Evolutionary conservation across 225 moss, liverwort and hornwort genomes (phyloP), one percentile per base, ranked within the genome.

Genomic region (Marchantia polymorpha): DNA sequence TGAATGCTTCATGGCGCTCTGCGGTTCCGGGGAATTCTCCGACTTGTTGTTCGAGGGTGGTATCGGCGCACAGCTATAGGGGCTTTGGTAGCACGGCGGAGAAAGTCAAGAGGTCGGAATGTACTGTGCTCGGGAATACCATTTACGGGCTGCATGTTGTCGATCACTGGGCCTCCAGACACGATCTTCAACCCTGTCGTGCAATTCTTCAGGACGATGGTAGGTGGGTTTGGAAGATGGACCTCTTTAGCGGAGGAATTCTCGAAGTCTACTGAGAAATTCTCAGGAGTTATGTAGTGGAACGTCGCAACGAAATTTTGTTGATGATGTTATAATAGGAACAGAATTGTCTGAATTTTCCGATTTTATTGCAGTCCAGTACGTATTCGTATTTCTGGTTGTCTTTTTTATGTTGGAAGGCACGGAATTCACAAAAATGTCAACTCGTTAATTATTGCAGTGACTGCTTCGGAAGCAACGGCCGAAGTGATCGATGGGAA

Each of bases 401-500:
- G 22, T 51, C 22, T 50, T 20, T 71, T 29, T 29, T 25, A 52
- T 8, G 56, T 53, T 4, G 10, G 39, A 68, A 68, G 69, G 0
- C 15, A 16, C 14, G 0, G 12, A 10, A 53, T 22, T 67, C 30
- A n/a, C 8, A 61, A 6, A 70, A 11, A 11, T 70, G 52, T 73
- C 6, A 0, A 54, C 53, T 2, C 52, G 11, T 71, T 75, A 8
- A 16, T 56, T 19, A 56, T 19, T 76, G 31, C 87, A 84, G 85
- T 82, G 30, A 65, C 82, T 76, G 72, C 83, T 16, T 84, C 88
- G 54, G 90, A 87, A 17, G 52, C 79, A 53, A 80, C 66, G 48
- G 92, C 90, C 68, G 89, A 83, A 47, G 82, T 91, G 52, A 94
- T 94, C 78, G 92, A 94, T 84, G 94, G 94, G 26, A 92, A 90